Evolutionary conservation across 179 eudicot genomes (phyloP).

Genomic region (Spinacia oleracea): DNA sequence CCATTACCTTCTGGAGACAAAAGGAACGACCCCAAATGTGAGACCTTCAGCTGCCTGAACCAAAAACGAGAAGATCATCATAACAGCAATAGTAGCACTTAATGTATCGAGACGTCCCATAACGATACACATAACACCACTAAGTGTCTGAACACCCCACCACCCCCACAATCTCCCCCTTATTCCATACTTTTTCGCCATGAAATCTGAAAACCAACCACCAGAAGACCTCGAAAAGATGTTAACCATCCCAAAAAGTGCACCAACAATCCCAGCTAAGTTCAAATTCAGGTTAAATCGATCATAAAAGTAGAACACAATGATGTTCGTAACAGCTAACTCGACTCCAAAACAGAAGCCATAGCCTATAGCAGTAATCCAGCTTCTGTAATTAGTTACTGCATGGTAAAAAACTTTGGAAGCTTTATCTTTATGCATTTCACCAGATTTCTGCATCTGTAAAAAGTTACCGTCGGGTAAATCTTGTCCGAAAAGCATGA

Average conservation of each 20-base stretch:
- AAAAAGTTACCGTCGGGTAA: constrained; percentile 72
- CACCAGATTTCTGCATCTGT: constrained; percentile 49
- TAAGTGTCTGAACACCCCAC: neutral
- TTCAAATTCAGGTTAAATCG: constrained; percentile 55
- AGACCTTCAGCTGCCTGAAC: neutral
- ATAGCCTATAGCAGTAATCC: constrained; percentile 71
- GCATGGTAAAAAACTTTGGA: constrained; percentile 43
- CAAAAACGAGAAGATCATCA: neutral
- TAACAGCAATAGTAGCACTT: neutral
- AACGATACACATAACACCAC: neutral
- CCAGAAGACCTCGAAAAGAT: constrained; percentile 73
- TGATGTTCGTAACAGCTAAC: constrained; percentile 68
- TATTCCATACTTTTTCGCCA: neutral
- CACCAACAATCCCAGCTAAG: constrained; percentile 75
- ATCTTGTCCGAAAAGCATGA: constrained; percentile 72
- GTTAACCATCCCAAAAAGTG: constrained; percentile 76
- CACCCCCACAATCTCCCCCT: constrained; percentile 2
- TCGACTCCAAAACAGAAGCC: constrained; percentile 93
- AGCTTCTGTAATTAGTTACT: constrained; percentile 62
- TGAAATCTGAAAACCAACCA: constrained; percentile 30
- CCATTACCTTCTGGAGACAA: neutral
- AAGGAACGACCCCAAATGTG: neutral
- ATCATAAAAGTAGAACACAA: constrained; percentile 75
- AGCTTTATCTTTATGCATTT: constrained; percentile 55
- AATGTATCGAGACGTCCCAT: neutral